These are phyloP conservation scores for Chenopodium quinoa DNA, from an alignment of 148 eudicot genomes.

Conservation along the genomic window DNA sequence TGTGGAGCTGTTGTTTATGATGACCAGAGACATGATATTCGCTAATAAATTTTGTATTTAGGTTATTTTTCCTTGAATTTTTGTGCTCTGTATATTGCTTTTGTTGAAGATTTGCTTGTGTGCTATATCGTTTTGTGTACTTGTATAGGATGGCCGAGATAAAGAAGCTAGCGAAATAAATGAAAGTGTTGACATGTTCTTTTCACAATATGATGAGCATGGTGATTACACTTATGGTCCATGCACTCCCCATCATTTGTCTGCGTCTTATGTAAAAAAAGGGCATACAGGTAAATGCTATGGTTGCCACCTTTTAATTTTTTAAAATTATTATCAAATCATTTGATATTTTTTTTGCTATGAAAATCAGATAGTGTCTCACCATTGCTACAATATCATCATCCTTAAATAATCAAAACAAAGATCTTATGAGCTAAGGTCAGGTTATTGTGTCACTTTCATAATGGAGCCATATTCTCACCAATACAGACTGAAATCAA, in stretches of 20 bases:
- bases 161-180: constrained; percentile 14
- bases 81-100: background rate
- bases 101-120: background rate
- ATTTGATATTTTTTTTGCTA: background rate
- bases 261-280: background rate
- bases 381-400: background rate
- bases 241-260: background rate
- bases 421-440: background rate
- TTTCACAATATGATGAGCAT: constrained; percentile 22
- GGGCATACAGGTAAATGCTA: constrained; percentile 20
- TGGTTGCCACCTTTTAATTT: background rate
- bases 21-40: background rate
- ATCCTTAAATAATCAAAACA: background rate
- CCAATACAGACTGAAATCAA: no score
- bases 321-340: background rate
- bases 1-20: background rate
- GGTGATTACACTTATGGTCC: background rate
- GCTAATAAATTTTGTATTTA: background rate
- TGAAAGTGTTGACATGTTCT: constrained; percentile 17
- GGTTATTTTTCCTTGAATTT: background rate
- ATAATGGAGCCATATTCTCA: background rate
- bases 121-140: background rate
- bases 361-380: background rate
- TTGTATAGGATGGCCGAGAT: constrained; percentile 5
- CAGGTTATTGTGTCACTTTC: background rate